Evolutionary conservation across 2,329 filamentous ascomycete species (phyloP), one percentile per base, ranked within the genome.

Genomic region (Cercospora zeina): DNA sequence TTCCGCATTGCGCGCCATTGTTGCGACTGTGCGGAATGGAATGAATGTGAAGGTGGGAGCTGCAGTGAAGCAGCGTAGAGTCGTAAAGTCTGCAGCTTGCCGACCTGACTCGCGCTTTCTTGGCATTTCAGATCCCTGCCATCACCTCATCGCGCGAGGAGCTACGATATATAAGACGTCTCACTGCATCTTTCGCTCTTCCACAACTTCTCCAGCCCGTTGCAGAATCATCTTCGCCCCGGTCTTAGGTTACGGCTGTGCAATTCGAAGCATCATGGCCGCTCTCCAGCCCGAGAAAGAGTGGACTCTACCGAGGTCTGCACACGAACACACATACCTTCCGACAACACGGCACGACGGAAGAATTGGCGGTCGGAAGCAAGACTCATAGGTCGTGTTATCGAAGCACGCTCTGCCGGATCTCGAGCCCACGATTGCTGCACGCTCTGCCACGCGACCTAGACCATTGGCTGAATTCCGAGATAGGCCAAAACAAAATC

Each of bases 1-100:
- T 84, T 97, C 93, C 50, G 91, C 93, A 78, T 97, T 97, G 75
- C 93, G 93, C 74, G 93, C 93, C 93, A 74, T 74, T 30, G 33
- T 67, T 61, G 58, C 42, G 21, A 27, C 9, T 14, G 33, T 36
- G 47, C 14, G 9, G 37, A n/a, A 24, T 33, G 31, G 36, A 14
- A 24, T n/a, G n/a, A n/a, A n/a, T n/a, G 6, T 47, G 36, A 27
- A 33, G 36, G 37, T 45, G 21, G 16, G 16, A 11, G 14, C 16
- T 39, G 27, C 11, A 8, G 34, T 19, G 37, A 42, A 39, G 37
- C 31, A 55, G 34, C 30, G 53, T n/a, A 27, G 21, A 55, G 42
- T 47, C 53, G 16, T 33, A 14, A 55, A 55, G 11, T 14, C 39
- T 51, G 49, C 47, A 24, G 31, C 27, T 53, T 53, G 49, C 27